Evolutionary conservation across 139 green algal species (phyloP), one percentile per base, ranked within the genome.

Genomic region (Astrephomene gubernaculifera): DNA sequence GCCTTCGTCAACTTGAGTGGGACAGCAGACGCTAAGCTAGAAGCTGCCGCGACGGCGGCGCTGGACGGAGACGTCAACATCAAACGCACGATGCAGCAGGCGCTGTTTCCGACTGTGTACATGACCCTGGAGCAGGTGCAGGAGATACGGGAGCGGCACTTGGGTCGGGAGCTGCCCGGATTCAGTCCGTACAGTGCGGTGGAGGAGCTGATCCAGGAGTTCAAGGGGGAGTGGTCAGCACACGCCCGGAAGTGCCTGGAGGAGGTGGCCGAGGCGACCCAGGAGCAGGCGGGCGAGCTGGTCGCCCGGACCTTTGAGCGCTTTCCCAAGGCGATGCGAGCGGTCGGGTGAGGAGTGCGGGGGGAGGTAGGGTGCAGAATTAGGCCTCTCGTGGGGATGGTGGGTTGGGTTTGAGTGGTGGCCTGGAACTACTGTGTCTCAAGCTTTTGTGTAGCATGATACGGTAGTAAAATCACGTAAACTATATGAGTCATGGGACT

Each of bases 141-240:
- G 31, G 43, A 31, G 41, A 43, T 89, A 31, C n/a, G 33, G 4
- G 39, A 78, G 54, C 4, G 36, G 33, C 69, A 82, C 57, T 4
- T 12, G n/a, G 85, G 79, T 17, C 57, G 80, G 2, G 85, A 89
- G 85, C 85, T 89, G 60, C 85, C 85, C 25, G 31, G 38, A 25
- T 89, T 86, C 70, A 57, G 33, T 41, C 71, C 85, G 22, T 89
- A 89, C 54, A 35, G 36, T 53, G 85, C 85, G 4, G 17, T 89
- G 60, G 39, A 76, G 53, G 54, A 82, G 21, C 76, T 89, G 21
- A 27, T 89, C 10, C 12, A 17, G 5, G 22, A 33, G 29, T 64
- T 41, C 83, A 84, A 64, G 44, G 61, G 69, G 24, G 35, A 76
- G 22, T 88, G 83, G 83, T 12, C 33, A 12, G 27, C 31, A 3